Conservation (phyloP, 2,329 filamentous ascomycete species). For the Neofusicoccum umdonicola region DNA sequence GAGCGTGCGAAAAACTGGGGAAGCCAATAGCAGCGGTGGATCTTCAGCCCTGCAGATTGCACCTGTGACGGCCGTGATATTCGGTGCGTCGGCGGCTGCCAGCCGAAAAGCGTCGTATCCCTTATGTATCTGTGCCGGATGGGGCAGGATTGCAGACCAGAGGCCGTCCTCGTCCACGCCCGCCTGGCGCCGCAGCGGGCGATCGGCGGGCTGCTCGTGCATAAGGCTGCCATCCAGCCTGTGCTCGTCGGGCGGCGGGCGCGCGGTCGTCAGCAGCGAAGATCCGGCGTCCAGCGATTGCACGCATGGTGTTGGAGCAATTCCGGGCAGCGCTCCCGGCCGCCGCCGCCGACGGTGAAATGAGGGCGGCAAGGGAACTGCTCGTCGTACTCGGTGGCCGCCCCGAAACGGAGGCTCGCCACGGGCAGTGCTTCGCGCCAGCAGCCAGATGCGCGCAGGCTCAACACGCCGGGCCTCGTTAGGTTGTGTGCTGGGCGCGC, state of each 20-base stretch:
- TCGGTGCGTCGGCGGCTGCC: background rate
- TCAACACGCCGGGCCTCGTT: no score
- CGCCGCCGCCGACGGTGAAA: constrained; percentile 3
- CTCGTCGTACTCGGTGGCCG: background rate
- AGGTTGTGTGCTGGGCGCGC: constrained; percentile 1
- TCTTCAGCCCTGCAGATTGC: constrained; percentile 18
- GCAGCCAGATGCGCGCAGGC: background rate
- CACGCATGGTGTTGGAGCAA: background rate
- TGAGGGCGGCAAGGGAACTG: background rate
- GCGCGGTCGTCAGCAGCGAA: constrained; percentile 7
- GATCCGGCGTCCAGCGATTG: constrained; percentile 6
- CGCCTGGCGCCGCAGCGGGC: background rate
- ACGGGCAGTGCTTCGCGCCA: background rate
- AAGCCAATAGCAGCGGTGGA: constrained; percentile 16
- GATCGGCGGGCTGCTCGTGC: constrained; percentile 11
- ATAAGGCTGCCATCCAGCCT: constrained; percentile 8
- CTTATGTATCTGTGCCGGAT: background rate
- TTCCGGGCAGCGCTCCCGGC: background rate
- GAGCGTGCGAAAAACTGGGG: constrained; percentile 17
- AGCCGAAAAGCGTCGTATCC: background rate
- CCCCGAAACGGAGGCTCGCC: constrained; percentile 11
- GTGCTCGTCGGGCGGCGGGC: background rate
- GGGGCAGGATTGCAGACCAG: background rate
- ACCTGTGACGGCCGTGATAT: constrained; percentile 6
- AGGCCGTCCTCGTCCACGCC: constrained; percentile 5